Base-by-base conservation (phyloP, 805 yeast genomes). In the Pichia eremophila region DNA sequence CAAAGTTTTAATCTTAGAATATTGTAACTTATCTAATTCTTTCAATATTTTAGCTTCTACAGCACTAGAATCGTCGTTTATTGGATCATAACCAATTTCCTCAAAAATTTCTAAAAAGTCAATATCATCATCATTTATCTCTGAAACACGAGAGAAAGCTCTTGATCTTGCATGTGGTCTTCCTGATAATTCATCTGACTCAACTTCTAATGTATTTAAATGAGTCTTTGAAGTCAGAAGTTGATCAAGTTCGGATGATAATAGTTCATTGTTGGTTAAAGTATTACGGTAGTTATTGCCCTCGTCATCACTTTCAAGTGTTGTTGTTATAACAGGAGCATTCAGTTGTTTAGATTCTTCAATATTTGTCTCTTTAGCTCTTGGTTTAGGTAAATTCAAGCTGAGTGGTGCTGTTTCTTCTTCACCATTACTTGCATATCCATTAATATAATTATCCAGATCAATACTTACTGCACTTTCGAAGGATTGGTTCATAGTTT, bases 71-170 rank as follows among this genome's bases (percentile, higher is more conserved):
- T 79, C 83, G 57, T 85, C 95, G 6, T 71, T 66, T 6, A 51
- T 48, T 2, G 81, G 74, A 29, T 75, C 75, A 93, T 96, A 91
- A 32, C 81, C 78, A 22, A 89, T 73, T 51, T 85, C 91, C 29
- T 83, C 86, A 48, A 90, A 74, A 14, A 87, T 63, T 51, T 86
- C 95, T 43, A 80, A 83, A 31, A 74, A 58, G 47, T 73, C 36
- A 2, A 36, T 8, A n/a, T 36, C 38, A 17, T 36, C 78, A 25
- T 47, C 52, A 11, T 49, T 50, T n/a, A 47, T 48, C 8, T 54
- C 52, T 4, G 56, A 55, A 2, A 54, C 57, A 35, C 66, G 54
- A 35, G 64, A 62, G 39, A 61, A 60, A 2, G 67, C 63, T 44
- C 67, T 53, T 0, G 65, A 57, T 46, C 65, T 53, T 1, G 61